Percentiles rank a stretch among this genome's conserved stretches.
These are phyloP conservation scores for Aspergillus asperescens DNA, from an alignment of 495 filamentous ascomycete genomes.

Conservation along the genomic window DNA sequence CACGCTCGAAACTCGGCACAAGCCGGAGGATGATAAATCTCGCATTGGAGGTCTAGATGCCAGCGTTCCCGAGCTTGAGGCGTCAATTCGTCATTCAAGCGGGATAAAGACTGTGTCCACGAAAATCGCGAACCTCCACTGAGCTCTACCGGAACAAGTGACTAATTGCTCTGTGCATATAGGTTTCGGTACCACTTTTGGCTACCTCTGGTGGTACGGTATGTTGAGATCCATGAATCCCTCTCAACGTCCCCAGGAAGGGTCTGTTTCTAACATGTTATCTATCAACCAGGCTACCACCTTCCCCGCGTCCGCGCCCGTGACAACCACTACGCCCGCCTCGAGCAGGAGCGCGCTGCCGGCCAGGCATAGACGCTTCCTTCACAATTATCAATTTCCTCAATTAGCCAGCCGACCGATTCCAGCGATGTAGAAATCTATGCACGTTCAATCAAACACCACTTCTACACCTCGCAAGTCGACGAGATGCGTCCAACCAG, in stretches of 20 bases:
- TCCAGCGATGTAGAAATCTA: background rate
- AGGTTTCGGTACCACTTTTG: slow-evolving; percentile 66
- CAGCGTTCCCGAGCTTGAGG: background rate
- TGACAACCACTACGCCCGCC: slow-evolving; percentile 68
- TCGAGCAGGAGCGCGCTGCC: slow-evolving; percentile 63
- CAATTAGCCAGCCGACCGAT: background rate
- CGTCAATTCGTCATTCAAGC: background rate
- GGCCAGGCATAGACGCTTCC: slow-evolving; percentile 29
- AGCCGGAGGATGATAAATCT: background rate
- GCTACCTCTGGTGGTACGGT: slow-evolving; percentile 81
- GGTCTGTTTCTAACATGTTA: background rate
- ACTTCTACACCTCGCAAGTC: background rate
- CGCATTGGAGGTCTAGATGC: background rate
- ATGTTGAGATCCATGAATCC: slow-evolving; percentile 36
- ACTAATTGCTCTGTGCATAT: slow-evolving; percentile 1
- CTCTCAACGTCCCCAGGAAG: background rate
- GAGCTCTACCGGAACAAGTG: background rate
- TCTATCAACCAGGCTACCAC: slow-evolving; percentile 60
- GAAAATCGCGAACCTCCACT: background rate
- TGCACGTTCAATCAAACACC: background rate
- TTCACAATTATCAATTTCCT: slow-evolving; percentile 9
- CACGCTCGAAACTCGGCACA: background rate
- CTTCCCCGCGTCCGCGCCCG: slow-evolving; percentile 69
- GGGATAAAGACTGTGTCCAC: background rate
- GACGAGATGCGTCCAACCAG: background rate